Conservation (phyloP, 352 stramenopile genomes). For the Phytophthora vignae region DNA sequence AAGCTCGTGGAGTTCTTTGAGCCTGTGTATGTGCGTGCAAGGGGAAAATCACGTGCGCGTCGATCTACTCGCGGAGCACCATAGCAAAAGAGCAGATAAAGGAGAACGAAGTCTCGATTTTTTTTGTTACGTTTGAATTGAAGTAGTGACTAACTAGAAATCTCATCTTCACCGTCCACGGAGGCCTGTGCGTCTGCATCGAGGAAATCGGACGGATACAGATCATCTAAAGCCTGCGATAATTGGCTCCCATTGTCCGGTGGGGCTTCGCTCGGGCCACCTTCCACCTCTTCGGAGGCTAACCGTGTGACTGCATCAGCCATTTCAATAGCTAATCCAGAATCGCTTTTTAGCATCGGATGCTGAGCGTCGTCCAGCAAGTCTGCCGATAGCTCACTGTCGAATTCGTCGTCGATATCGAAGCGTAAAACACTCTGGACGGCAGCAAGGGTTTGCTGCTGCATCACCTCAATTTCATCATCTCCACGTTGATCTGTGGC, state of each 20-base stretch:
- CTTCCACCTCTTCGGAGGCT: neutral
- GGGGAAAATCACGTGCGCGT: constrained; percentile 29
- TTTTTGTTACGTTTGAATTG: neutral
- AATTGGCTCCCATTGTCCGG: constrained; percentile 5
- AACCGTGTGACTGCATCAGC: neutral
- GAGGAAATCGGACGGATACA: constrained; percentile 36
- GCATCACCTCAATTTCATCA: constrained; percentile 28
- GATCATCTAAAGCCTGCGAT: constrained; percentile 20
- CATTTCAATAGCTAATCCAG: neutral
- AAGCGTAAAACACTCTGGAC: constrained; percentile 33
- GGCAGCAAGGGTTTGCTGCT: constrained; percentile 32
- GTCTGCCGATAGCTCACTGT: constrained; percentile 47
- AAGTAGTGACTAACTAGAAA: neutral
- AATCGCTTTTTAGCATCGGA: constrained; percentile 21
- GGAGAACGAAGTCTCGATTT: neutral
- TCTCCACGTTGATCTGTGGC: constrained; percentile 4
- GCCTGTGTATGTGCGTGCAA: constrained; percentile 51
- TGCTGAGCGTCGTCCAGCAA: constrained; percentile 40
- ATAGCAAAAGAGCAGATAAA: constrained; percentile 17
- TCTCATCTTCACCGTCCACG: neutral
- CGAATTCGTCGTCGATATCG: constrained; percentile 26
- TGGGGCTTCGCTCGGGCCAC: neutral
- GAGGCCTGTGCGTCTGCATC: constrained; percentile 22
- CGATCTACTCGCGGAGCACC: constrained; percentile 18
- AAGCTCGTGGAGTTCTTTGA: constrained; percentile 67